Evolutionary conservation across 371 early-diverging fungal genomes (phyloP).

Genomic region (Mortierella sp.): DNA sequence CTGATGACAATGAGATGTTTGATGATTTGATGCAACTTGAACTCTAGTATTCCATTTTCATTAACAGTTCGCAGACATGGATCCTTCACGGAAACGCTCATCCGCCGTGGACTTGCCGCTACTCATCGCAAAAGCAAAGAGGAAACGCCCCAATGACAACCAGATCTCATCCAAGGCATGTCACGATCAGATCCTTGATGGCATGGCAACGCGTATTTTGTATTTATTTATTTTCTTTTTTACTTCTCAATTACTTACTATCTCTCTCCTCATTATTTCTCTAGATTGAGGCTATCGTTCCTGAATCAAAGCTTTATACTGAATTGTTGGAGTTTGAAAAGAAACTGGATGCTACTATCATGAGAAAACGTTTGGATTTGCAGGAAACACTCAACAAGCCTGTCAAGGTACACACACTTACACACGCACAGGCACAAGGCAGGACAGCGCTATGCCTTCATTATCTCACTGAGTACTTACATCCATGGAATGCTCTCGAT

Average conservation of each 20-base stretch:
- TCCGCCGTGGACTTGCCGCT: slow-evolving; percentile 40
- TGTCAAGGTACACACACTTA: slow-evolving; percentile 64
- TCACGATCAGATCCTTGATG: slow-evolving; percentile 2
- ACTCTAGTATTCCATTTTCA: no score
- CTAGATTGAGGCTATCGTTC: slow-evolving; percentile 90
- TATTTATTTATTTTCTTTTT: background rate
- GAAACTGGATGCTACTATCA: slow-evolving; percentile 88
- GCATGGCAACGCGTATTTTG: slow-evolving; percentile 3
- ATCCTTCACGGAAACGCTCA: slow-evolving; percentile 49
- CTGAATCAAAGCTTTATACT: slow-evolving; percentile 90
- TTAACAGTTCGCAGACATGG: slow-evolving; percentile 17
- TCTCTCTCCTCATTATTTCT: background rate
- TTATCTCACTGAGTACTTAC: no score
- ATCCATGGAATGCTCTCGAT: slow-evolving; percentile 3
- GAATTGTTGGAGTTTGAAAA: slow-evolving; percentile 90
- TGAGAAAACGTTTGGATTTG: slow-evolving; percentile 90
- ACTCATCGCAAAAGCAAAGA: slow-evolving; percentile 50
- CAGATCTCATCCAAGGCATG: slow-evolving; percentile 56
- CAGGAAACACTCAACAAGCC: slow-evolving; percentile 87
- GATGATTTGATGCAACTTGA: no score
- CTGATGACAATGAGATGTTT: no score
- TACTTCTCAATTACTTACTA: no score
- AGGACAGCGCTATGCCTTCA: no score
- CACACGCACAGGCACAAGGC: no score
- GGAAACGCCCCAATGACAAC: slow-evolving; percentile 57